Base-by-base conservation (phyloP, 129 eudicot genomes). In the Lactuca saligna region DNA sequence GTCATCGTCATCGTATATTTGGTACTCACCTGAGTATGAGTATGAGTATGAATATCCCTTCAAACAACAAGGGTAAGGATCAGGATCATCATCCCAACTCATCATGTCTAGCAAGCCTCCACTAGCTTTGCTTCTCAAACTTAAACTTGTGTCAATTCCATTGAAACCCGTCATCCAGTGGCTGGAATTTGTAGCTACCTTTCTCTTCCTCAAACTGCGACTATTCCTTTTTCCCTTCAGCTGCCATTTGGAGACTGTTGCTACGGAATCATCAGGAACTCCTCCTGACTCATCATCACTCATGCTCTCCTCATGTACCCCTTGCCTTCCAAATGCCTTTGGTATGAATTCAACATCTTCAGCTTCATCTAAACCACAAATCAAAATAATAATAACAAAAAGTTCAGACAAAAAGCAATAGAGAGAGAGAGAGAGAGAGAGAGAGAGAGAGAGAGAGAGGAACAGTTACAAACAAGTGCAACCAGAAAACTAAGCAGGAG, bases 201-300 rank as follows among this genome's bases (percentile, higher is more conserved):
- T 85, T 64, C 80, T 70, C 75, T 88, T 83, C 29, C 63, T 61
- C 31, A 70, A 74, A 77, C 82, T 74, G 65, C 95, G 90, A 61
- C 58, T 78, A 61, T 94, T 94, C 70, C 99, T 81, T 70, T 90
- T 94, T 39, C 99, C 83, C 77, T 90, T 94, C 71, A 81, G 78
- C 61, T 85, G 87, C 98, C 98, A 93, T 72, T 81, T 87, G 59
- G 96, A 93, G 64, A 85, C 83, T 31, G 78, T 87, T 60, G 39
- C 54, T 58, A 76, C 44, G 58, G 75, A 83, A 54, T 75, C 87
- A 48, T 81, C 78, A 15, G 79, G 75, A 69, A 58, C 74, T 50
- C 78, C 78, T 25, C 29, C 29, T 25, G 29, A 25, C 17, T 75
- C 60, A 17, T 83, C 95, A 74, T 85, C 92, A 49, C 90, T 82